Percentiles rank a stretch among this genome's conserved stretches.
These are phyloP conservation scores for Sugiyamaella castrensis DNA, from an alignment of 1,139 yeast species.

Conservation along the genomic window DNA sequence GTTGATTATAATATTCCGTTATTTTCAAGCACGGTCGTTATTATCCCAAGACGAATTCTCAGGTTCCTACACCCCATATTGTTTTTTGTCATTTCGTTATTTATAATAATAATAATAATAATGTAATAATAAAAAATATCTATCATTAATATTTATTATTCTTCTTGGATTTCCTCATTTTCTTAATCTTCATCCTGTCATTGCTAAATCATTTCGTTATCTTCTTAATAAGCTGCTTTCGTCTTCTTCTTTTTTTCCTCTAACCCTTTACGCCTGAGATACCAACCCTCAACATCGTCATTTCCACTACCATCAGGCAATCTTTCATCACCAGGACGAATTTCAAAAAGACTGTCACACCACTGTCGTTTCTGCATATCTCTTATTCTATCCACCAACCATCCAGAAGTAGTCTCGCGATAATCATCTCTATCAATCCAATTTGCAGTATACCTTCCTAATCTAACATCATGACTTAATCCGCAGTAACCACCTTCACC, in stretches of 20 bases:
- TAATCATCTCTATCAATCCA: slow-evolving; percentile 14
- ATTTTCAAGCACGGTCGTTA: too few species aligned
- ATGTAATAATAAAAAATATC: too few species aligned
- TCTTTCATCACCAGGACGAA: neutral
- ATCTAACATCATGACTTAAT: slow-evolving; percentile 17
- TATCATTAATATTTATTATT: too few species aligned
- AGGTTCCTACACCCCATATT: too few species aligned
- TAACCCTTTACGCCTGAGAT: slow-evolving; percentile 9
- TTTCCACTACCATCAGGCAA: slow-evolving; percentile 14
- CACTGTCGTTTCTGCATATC: slow-evolving; percentile 23
- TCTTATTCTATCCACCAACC: slow-evolving; percentile 34
- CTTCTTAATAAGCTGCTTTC: too few species aligned
- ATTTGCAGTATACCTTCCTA: slow-evolving; percentile 21
- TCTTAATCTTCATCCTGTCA: neutral
- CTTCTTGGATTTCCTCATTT: too few species aligned
- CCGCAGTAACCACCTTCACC: slow-evolving; percentile 22
- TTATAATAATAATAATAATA: too few species aligned
- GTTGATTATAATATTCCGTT: too few species aligned
- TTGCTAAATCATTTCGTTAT: too few species aligned
- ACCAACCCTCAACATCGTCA: slow-evolving; percentile 25
- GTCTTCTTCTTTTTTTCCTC: too few species aligned
- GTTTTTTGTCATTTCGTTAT: too few species aligned
- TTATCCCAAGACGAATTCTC: too few species aligned
- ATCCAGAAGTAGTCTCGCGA: slow-evolving; percentile 28
- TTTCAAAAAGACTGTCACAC: slow-evolving; percentile 26